Base-by-base conservation (phyloP, 202 grass and related monocot genomes). In the Musa balbisiana region DNA sequence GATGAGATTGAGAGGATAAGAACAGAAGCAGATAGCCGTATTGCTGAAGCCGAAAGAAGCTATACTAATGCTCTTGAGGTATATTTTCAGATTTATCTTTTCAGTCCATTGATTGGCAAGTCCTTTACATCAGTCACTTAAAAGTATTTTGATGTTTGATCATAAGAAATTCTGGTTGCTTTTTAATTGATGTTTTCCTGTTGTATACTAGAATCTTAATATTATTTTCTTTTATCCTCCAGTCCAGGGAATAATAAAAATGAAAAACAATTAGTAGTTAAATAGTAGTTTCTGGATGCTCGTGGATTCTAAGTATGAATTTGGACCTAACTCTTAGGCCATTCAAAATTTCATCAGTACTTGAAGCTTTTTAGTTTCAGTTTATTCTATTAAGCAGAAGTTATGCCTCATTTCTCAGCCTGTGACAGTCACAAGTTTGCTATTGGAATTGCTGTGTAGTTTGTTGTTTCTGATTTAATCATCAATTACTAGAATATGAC, bases 1-100 rank as follows among this genome's bases (percentile, higher is more conserved):
- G 96, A 90, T 81, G 91, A 99, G 76, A 71, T 96, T 84, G 89
- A 92, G 75, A 92, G 89, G 82, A 87, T 96, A 85, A 96, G 89
- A 80, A 68, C 75, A 55, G 96, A 99, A 89, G 78, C 96, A 73
- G 87, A 99, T 78, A 84, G 65, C 71, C 85, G 82, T 52, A 79
- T 99, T 75, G 76, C 84, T 76, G 96, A 99, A 78, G 80, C 82
- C 43, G 96, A 96, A 90, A 87, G 67, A 63, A 85, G 86, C 71
- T 96, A 80, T 79, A 92, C 83, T 80, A 79, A 83, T 74, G 13
- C 67, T 77, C 77, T 99, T 71, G 89, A 99, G 96, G 96, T 96
- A 77, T 90, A 65, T 65, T 82, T 88, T 78, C 73, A 25, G 49
- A 77, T 49, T 56, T 54, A 51, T 27, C 27, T 55, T 55, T 16